A percentile compares a stretch with the other conserved stretches of the same genome.
Conservation (phyloP, 768 basidiomycete species). For the Hygrocybe punicea region DNA sequence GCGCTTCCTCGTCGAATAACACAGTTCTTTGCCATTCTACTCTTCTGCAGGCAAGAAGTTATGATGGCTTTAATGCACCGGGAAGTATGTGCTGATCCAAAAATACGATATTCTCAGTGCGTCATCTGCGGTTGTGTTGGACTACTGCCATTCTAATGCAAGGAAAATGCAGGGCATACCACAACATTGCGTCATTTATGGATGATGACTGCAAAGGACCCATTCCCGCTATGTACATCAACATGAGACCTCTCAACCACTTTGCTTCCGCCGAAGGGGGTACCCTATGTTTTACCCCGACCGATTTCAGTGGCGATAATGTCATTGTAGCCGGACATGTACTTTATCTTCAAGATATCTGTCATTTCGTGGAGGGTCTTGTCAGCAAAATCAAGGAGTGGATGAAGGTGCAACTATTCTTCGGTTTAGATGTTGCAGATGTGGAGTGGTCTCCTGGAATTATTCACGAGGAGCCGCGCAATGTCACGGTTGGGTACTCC, state of each 20-base stretch:
- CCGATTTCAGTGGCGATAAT: constrained; percentile 15
- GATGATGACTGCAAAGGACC: constrained; percentile 13
- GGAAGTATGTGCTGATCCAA: not conserved
- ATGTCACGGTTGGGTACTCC: constrained; percentile 9
- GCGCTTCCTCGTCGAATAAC: not conserved
- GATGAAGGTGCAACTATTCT: constrained; percentile 9
- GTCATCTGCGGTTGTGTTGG: not conserved
- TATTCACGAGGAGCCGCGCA: constrained; percentile 11
- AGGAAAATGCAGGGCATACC: constrained; percentile 6
- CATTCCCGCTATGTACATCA: constrained; percentile 1
- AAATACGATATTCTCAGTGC: not conserved
- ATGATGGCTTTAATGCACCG: constrained; percentile 6
- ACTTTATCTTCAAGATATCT: constrained; percentile 11
- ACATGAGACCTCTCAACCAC: not conserved
- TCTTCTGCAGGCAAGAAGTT: not conserved
- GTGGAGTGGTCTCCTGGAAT: constrained; percentile 13
- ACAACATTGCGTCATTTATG: constrained; percentile 13
- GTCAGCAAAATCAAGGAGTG: constrained; percentile 13
- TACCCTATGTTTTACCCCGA: not conserved
- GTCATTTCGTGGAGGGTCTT: constrained; percentile 11
- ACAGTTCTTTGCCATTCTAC: not conserved
- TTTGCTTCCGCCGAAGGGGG: constrained; percentile 13
- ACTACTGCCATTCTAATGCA: not conserved
- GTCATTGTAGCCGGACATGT: constrained; percentile 15
- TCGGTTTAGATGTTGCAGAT: constrained; percentile 14